Conservation (phyloP, 805 yeast genomes). For the Kuraishia hungarica region DNA sequence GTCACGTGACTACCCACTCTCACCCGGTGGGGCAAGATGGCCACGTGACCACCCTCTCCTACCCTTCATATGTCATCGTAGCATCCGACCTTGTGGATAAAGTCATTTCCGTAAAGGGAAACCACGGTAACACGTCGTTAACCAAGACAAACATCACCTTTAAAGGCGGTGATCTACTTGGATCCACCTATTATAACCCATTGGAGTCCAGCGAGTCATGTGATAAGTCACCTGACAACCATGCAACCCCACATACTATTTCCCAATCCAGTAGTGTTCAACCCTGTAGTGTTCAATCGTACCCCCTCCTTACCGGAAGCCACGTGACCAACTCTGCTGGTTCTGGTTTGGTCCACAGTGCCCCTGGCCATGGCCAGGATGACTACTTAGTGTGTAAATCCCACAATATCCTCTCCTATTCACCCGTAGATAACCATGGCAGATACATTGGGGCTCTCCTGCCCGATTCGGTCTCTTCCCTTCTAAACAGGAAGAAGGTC, state of each 20-base stretch:
- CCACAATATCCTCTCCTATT: slow-evolving; percentile 48
- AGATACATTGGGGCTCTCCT: slow-evolving; percentile 48
- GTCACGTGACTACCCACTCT: too few species aligned
- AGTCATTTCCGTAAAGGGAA: background rate
- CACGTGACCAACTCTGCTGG: slow-evolving; percentile 82
- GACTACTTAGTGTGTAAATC: slow-evolving; percentile 69
- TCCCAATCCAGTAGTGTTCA: too few species aligned
- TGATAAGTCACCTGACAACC: too few species aligned
- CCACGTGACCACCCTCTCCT: too few species aligned
- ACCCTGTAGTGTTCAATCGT: too few species aligned
- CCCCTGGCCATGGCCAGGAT: slow-evolving; percentile 97
- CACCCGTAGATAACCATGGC: slow-evolving; percentile 79
- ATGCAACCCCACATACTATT: too few species aligned
- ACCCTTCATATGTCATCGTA: background rate
- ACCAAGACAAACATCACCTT: slow-evolving; percentile 14
- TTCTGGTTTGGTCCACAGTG: slow-evolving; percentile 93
- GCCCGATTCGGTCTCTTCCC: slow-evolving; percentile 26
- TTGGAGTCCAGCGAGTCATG: slow-evolving; percentile 12
- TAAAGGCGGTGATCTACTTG: slow-evolving; percentile 33
- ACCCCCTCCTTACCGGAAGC: slow-evolving; percentile 67
- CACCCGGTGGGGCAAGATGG: too few species aligned
- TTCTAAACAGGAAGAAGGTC: slow-evolving; percentile 50
- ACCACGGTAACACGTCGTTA: background rate
- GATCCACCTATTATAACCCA: slow-evolving; percentile 47
- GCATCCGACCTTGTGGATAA: background rate